Conservation (phyloP, 2,329 filamentous ascomycete genomes). For the Camillea tinctor region DNA sequence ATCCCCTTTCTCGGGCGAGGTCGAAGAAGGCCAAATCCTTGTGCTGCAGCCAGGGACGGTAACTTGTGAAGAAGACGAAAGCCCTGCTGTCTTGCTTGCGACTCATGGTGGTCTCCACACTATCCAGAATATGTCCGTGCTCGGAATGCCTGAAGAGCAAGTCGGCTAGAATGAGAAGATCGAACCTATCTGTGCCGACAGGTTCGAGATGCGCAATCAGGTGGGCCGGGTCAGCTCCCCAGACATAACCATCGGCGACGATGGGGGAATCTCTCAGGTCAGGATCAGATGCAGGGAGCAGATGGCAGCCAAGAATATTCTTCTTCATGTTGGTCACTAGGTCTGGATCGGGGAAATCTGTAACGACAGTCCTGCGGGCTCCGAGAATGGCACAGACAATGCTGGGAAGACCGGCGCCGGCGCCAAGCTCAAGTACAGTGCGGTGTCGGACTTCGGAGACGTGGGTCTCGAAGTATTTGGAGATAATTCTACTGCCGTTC, state of each 20-base stretch:
- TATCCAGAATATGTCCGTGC: conserved; percentile 73
- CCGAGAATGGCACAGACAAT: conserved; percentile 74
- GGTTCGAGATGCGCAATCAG: conserved; percentile 59
- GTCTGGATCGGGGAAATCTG: conserved; percentile 84
- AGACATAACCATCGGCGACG: conserved; percentile 72
- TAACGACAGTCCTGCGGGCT: conserved; percentile 71
- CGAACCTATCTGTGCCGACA: conserved; percentile 53
- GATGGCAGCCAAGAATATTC: conserved; percentile 64
- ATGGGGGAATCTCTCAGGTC: conserved; percentile 38
- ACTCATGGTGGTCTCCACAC: conserved; percentile 66
- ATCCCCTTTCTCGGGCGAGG: conserved; percentile 66
- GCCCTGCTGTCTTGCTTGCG: conserved; percentile 57
- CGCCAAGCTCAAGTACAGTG: conserved; percentile 84
- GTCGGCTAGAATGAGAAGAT: conserved; percentile 83
- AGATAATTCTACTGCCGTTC: conserved; percentile 81
- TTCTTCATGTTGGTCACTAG: conserved; percentile 76
- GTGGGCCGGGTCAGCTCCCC: conserved; percentile 66
- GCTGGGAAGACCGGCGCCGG: conserved; percentile 81
- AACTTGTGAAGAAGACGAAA: conserved; percentile 91
- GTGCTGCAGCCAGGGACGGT: conserved; percentile 84
- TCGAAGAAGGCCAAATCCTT: conserved; percentile 89
- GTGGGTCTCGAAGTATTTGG: conserved; percentile 73
- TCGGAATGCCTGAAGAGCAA: conserved; percentile 89
- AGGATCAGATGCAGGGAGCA: conserved; percentile 30
- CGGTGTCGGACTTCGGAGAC: conserved; percentile 62